phyloP scores from a whole-genome alignment of 805 yeast genomes.

The Torulaspora gathmanii region DNA sequence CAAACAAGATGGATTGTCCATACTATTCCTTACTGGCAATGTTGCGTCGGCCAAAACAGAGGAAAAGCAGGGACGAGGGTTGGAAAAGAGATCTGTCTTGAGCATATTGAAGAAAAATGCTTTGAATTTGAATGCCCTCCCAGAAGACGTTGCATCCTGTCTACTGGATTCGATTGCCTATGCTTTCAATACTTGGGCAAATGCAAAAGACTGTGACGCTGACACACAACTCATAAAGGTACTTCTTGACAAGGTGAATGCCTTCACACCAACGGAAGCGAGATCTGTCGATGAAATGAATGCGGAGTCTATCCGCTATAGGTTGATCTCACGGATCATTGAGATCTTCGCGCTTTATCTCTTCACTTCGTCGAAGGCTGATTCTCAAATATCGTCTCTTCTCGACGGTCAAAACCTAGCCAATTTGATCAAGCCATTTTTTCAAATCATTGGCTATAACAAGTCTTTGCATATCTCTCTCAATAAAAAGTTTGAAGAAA shows the following conservation, averaged over 20 bases:
- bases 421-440: conserved; percentile 34
- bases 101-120: conserved; percentile 53
- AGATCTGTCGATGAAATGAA: conserved; percentile 26
- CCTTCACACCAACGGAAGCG: conserved; percentile 25
- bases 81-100: conserved; percentile 42
- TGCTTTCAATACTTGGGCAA: conserved; percentile 76
- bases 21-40: conserved; percentile 53
- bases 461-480: conserved; percentile 44
- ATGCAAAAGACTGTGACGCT: conserved; percentile 48
- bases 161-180: conserved; percentile 67
- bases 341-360: conserved; percentile 71
- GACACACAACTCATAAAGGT: conserved; percentile 40
- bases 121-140: conserved; percentile 47
- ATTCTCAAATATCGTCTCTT: conserved; percentile 41
- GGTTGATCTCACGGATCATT: conserved; percentile 60
- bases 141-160: conserved; percentile 60
- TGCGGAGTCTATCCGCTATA: conserved; percentile 49
- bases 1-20: conserved; percentile 72
- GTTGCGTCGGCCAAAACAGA: conserved; percentile 38
- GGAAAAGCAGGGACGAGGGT: conserved; percentile 12
- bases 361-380: conserved; percentile 48
- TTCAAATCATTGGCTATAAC: conserved; percentile 45
- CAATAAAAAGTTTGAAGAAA: conserved; percentile 42
- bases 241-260: conserved; percentile 37
- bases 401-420: conserved; percentile 40